Conservation (phyloP, 2,329 filamentous ascomycete genomes). For the Alternaria brassicae region DNA sequence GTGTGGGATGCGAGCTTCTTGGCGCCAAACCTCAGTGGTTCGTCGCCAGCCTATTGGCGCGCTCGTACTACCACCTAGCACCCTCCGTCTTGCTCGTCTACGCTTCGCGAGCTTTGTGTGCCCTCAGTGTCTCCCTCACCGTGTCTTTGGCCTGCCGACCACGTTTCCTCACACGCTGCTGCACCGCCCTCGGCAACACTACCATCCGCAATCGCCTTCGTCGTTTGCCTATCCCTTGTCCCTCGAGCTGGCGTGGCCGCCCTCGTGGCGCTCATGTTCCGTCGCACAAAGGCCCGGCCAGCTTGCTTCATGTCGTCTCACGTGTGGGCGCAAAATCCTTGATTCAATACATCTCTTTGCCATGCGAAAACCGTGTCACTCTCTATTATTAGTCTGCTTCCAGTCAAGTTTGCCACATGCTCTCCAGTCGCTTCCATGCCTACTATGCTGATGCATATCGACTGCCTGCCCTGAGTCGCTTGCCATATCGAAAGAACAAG, state of each 20-base stretch:
- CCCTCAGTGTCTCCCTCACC: slow-evolving; percentile 25
- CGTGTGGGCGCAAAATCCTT: slow-evolving; percentile 40
- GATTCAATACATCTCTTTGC: slow-evolving; percentile 44
- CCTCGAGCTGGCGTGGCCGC: slow-evolving; percentile 43
- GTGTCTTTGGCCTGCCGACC: slow-evolving; percentile 30
- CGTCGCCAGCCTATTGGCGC: slow-evolving; percentile 21
- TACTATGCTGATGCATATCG: slow-evolving; percentile 54
- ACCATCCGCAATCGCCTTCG: slow-evolving; percentile 33
- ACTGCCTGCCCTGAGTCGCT: slow-evolving; percentile 56
- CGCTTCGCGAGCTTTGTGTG: slow-evolving; percentile 31
- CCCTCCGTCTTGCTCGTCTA: slow-evolving; percentile 26
- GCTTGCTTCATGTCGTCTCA: slow-evolving; percentile 47
- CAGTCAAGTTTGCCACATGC: slow-evolving; percentile 23
- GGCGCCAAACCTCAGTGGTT: slow-evolving; percentile 31
- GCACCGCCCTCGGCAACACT: slow-evolving; percentile 31
- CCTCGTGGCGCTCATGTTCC: slow-evolving; percentile 45
- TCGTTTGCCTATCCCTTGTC: slow-evolving; percentile 31
- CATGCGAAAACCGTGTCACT: slow-evolving; percentile 46
- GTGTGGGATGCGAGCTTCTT: slow-evolving; percentile 27
- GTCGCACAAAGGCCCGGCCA: slow-evolving; percentile 41
- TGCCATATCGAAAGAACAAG: slow-evolving; percentile 59
- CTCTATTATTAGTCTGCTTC: slow-evolving; percentile 43
- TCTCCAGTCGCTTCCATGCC: slow-evolving; percentile 7
- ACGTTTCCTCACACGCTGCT: slow-evolving; percentile 36
- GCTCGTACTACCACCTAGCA: slow-evolving; percentile 37